A percentile compares a stretch with the other conserved stretches of the same genome.
phyloP scores from a whole-genome alignment of 2,329 filamentous ascomycete genomes.

The Pseudogymnoascus sp. region DNA sequence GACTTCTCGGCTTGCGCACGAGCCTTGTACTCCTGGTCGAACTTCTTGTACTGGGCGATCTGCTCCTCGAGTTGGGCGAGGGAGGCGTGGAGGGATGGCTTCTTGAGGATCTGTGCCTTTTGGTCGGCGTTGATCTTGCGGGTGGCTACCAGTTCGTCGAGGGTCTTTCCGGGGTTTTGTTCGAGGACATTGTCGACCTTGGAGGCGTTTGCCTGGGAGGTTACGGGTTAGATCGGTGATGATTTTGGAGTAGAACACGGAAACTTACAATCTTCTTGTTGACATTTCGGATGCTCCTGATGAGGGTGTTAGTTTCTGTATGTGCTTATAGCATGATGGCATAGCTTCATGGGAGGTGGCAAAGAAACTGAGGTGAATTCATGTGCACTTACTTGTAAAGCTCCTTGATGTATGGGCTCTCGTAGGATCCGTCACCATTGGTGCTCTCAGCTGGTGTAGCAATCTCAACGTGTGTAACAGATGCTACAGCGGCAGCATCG shows the following conservation, averaged over 20 bases:
- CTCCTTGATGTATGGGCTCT: slow-evolving; percentile 78
- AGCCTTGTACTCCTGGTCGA: slow-evolving; percentile 62
- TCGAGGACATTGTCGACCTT: slow-evolving; percentile 63
- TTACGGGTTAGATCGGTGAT: slow-evolving; percentile 16
- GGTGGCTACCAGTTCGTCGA: slow-evolving; percentile 62
- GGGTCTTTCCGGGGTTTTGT: slow-evolving; percentile 59
- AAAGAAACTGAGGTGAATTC: slow-evolving; percentile 4
- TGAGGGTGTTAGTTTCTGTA: slow-evolving; percentile 11
- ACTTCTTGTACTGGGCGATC: slow-evolving; percentile 63
- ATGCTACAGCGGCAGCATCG: slow-evolving; percentile 41
- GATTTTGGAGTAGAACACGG: neutral
- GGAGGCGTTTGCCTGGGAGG: slow-evolving; percentile 52
- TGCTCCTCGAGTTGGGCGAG: slow-evolving; percentile 65
- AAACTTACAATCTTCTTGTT: slow-evolving; percentile 84
- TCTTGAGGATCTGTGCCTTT: slow-evolving; percentile 68
- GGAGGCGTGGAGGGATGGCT: slow-evolving; percentile 61
- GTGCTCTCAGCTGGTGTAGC: slow-evolving; percentile 37
- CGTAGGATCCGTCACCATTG: slow-evolving; percentile 46
- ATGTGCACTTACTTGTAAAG: slow-evolving; percentile 66
- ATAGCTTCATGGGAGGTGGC: slow-evolving; percentile 11
- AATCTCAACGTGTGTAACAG: slow-evolving; percentile 27
- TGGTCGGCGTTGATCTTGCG: slow-evolving; percentile 76
- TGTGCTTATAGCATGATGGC: neutral
- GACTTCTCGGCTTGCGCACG: slow-evolving; percentile 49
- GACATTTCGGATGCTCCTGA: slow-evolving; percentile 79